A percentile compares a stretch with the other conserved stretches of the same genome.
These are phyloP conservation scores for Uronychia setigera DNA, from an alignment of 73 alveolate species.

Conservation along the genomic window DNA sequence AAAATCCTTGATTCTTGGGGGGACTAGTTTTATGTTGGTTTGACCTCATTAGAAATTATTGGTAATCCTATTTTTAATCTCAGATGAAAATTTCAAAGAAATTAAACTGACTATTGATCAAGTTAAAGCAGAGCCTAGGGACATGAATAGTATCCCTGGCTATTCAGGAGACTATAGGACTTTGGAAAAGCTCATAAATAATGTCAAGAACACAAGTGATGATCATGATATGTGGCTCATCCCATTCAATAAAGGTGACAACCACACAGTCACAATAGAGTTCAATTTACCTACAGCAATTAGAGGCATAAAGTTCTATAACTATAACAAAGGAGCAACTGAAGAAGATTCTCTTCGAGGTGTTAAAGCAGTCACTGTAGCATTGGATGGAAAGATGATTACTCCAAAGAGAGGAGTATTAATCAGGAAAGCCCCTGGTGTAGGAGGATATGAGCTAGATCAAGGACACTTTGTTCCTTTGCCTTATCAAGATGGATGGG, in stretches of 20 bases:
- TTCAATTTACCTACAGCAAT: constrained; percentile 50
- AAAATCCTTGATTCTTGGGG: constrained; percentile 88
- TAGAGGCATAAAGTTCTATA: constrained; percentile 68
- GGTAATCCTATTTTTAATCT: constrained; percentile 12
- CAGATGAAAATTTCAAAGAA: constrained; percentile 28
- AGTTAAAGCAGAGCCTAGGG: constrained; percentile 76
- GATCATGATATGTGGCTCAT: constrained; percentile 87
- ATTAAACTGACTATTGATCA: constrained; percentile 32
- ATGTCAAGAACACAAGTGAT: constrained; percentile 66
- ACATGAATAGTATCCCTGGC: constrained; percentile 69
- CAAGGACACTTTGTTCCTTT: constrained; percentile 67
- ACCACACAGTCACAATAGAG: constrained; percentile 54
- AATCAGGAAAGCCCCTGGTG: constrained; percentile 81
- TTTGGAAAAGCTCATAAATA: constrained; percentile 73
- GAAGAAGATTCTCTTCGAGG: constrained; percentile 85
- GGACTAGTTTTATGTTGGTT: constrained; percentile 84
- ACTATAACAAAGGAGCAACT: constrained; percentile 68
- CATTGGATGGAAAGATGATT: constrained; percentile 59
- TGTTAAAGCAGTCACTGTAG: constrained; percentile 54
- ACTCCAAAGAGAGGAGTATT: constrained; percentile 67
- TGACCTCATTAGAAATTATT: constrained; percentile 78
- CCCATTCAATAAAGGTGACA: constrained; percentile 70
- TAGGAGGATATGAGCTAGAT: constrained; percentile 41
- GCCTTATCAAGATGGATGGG: constrained; percentile 68
- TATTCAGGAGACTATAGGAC: constrained; percentile 80